These are phyloP conservation scores for Orbilia ellipsospora DNA, from an alignment of 2,329 filamentous ascomycete genomes.

Conservation along the genomic window DNA sequence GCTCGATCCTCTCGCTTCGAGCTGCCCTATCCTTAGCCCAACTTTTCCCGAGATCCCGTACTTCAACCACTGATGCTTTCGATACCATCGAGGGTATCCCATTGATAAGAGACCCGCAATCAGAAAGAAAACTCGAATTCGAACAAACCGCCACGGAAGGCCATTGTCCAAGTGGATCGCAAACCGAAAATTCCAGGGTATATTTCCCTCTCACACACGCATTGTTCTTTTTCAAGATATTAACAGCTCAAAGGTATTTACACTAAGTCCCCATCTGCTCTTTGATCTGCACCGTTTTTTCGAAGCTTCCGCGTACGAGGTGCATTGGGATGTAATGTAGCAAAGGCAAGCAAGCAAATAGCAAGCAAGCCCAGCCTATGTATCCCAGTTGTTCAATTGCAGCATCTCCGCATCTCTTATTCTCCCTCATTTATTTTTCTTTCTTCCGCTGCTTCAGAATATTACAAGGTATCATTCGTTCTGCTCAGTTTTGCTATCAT, in stretches of 20 bases:
- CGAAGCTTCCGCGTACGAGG: conserved; percentile 23
- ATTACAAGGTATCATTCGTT: conserved; percentile 1
- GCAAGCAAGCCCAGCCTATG: conserved; percentile 28
- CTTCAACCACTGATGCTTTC: conserved; percentile 27
- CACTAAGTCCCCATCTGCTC: conserved; percentile 23
- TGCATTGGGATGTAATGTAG: not conserved
- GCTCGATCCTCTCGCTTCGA: conserved; percentile 46
- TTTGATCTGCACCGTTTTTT: conserved; percentile 19
- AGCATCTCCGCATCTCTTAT: conserved; percentile 37
- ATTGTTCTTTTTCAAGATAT: conserved; percentile 15
- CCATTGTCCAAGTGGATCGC: conserved; percentile 14
- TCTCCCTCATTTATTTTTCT: conserved; percentile 7
- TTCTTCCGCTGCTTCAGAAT: conserved; percentile 2
- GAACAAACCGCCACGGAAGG: not conserved
- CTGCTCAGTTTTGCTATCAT: conserved; percentile 2
- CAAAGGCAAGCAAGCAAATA: conserved; percentile 3
- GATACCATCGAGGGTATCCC: conserved; percentile 34
- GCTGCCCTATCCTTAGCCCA: conserved; percentile 23
- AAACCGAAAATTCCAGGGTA: conserved; percentile 25
- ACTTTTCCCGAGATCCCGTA: conserved; percentile 39
- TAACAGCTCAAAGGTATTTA: conserved; percentile 50
- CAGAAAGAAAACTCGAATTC: conserved; percentile 23
- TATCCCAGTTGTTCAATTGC: conserved; percentile 34
- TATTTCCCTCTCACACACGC: conserved; percentile 13
- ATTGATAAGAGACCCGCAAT: conserved; percentile 40